Conservation (phyloP, 192 early-diverging fungal genomes). For the Dissophora globulifera region DNA sequence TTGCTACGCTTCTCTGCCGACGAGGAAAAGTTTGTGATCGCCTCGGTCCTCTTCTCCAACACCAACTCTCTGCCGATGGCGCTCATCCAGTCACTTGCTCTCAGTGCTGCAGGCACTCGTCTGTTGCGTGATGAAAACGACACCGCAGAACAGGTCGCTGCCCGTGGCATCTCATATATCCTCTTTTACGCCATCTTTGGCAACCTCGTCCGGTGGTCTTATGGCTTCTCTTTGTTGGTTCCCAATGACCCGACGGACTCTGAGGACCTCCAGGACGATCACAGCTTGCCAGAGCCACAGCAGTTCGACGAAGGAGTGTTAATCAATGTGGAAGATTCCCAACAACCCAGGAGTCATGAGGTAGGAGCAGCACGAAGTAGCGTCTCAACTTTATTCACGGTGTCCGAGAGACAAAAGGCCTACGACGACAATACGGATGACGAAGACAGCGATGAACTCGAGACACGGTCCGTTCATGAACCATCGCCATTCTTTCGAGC, state of each 20-base stretch:
- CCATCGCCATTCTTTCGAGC: conserved; percentile 4
- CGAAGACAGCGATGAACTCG: not conserved
- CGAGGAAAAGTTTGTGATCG: conserved; percentile 69
- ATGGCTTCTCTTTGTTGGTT: conserved; percentile 73
- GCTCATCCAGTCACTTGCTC: conserved; percentile 66
- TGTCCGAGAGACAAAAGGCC: not conserved
- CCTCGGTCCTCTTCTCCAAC: conserved; percentile 75
- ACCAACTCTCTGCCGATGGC: conserved; percentile 81
- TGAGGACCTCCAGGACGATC: not conserved
- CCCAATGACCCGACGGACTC: conserved; percentile 9
- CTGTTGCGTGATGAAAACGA: conserved; percentile 55
- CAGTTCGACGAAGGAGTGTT: not conserved
- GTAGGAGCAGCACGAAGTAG: not conserved
- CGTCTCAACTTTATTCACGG: conserved; percentile 13
- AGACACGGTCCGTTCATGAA: not conserved
- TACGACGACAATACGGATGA: not conserved
- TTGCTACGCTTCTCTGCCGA: conserved; percentile 55
- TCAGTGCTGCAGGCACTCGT: conserved; percentile 54
- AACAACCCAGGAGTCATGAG: not conserved
- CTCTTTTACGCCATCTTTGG: conserved; percentile 83
- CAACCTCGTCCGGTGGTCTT: conserved; percentile 83
- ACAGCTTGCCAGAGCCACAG: not conserved
- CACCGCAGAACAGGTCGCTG: conserved; percentile 50
- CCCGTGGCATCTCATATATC: conserved; percentile 80
- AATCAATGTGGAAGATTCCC: conserved; percentile 11